Conservation (phyloP, 2,329 filamentous ascomycete species). For the Aspergillus felis region DNA sequence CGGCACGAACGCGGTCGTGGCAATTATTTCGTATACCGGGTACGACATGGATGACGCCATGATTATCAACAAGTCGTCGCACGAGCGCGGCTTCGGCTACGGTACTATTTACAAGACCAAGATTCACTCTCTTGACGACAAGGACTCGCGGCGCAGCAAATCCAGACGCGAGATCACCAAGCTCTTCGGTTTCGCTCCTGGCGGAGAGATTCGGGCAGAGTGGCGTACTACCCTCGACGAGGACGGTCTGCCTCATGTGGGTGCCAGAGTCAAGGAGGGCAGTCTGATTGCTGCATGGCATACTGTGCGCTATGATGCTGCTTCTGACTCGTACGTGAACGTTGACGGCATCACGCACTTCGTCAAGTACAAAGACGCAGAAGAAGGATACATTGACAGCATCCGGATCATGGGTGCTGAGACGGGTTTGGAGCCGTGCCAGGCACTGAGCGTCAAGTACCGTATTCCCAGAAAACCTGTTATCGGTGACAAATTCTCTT, state of each 20-base stretch:
- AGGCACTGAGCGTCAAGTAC: slow-evolving; percentile 88
- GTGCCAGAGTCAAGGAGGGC: slow-evolving; percentile 71
- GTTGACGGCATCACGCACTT: slow-evolving; percentile 81
- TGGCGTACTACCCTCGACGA: slow-evolving; percentile 73
- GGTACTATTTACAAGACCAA: slow-evolving; percentile 98
- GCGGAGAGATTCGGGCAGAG: slow-evolving; percentile 65
- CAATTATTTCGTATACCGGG: slow-evolving; percentile 96
- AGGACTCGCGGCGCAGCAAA: slow-evolving; percentile 61
- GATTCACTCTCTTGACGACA: slow-evolving; percentile 79
- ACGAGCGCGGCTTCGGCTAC: slow-evolving; percentile 92
- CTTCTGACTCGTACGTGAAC: slow-evolving; percentile 73
- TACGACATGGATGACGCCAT: slow-evolving; percentile 99
- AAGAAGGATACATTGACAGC: slow-evolving; percentile 86
- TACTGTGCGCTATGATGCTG: slow-evolving; percentile 71
- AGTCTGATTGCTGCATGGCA: slow-evolving; percentile 88
- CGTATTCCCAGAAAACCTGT: slow-evolving; percentile 84
- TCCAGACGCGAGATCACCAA: slow-evolving; percentile 69
- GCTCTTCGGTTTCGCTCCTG: slow-evolving; percentile 86
- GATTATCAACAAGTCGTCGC: slow-evolving; percentile 96
- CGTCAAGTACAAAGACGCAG: slow-evolving; percentile 90
- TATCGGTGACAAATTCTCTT: slow-evolving; percentile 99
- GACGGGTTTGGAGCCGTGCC: slow-evolving; percentile 73
- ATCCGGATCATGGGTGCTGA: slow-evolving; percentile 87
- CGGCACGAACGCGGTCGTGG: slow-evolving; percentile 90
- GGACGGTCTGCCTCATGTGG: slow-evolving; percentile 81